Conservation (phyloP, 2,329 filamentous ascomycete species). For the Mycosphaerella sp. region DNA sequence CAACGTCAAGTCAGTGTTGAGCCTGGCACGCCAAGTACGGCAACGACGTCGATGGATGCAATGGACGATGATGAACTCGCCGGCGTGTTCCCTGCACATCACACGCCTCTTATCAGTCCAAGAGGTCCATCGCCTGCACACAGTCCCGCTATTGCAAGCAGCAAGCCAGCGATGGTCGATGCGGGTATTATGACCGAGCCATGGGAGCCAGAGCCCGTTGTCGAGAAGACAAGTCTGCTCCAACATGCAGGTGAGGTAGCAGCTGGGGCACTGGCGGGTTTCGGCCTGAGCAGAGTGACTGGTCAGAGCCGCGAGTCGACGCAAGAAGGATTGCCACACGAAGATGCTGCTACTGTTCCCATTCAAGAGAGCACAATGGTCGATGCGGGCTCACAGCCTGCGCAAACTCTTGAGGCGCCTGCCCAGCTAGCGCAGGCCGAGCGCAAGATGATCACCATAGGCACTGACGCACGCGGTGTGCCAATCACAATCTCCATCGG, state of each 20-base stretch:
- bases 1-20: slow-evolving; percentile 37
- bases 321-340: background rate
- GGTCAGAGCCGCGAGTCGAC: background rate
- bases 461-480: slow-evolving; percentile 12
- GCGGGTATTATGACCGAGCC: slow-evolving; percentile 58
- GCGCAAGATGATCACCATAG: slow-evolving; percentile 12
- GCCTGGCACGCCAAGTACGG: slow-evolving; percentile 18
- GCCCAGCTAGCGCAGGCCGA: background rate
- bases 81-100: slow-evolving; percentile 3
- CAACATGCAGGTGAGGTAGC: slow-evolving; percentile 29
- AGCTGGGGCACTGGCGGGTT: slow-evolving; percentile 33
- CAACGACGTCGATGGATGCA: slow-evolving; percentile 13
- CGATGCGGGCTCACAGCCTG: slow-evolving; percentile 4
- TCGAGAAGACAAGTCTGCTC: slow-evolving; percentile 14
- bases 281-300: slow-evolving; percentile 30
- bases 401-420: background rate
- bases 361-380: background rate
- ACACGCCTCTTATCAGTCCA: slow-evolving; percentile 4
- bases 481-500: slow-evolving; percentile 13
- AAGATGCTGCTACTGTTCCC: background rate
- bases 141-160: background rate
- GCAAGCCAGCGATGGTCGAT: slow-evolving; percentile 49
- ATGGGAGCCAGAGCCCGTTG: slow-evolving; percentile 40
- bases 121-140: background rate
- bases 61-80: slow-evolving; percentile 12